A percentile compares a stretch with the other conserved stretches of the same genome.
Conservation (phyloP, 805 yeast genomes). For the Cyberlindnera amylophila region DNA sequence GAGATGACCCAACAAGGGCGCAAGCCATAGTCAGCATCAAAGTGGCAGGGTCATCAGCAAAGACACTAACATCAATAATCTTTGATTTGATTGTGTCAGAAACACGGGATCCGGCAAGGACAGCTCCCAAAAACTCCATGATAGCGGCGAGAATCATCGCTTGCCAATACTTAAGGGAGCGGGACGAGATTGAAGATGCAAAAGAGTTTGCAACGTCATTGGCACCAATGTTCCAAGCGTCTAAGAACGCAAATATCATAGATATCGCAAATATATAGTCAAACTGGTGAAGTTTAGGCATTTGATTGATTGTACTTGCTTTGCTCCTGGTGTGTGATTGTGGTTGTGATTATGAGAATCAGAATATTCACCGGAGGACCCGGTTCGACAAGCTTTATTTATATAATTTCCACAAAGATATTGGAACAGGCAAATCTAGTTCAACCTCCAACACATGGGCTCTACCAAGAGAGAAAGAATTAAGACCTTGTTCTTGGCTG, state of each 20-base stretch:
- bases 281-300: constrained; percentile 35
- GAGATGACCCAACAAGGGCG: constrained; percentile 70
- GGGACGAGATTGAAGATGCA: constrained; percentile 71
- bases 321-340: background rate
- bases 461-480: too few relatives aligned
- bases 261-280: constrained; percentile 69
- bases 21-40: constrained; percentile 72
- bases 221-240: constrained; percentile 79
- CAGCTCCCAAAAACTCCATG: constrained; percentile 74
- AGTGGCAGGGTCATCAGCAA: constrained; percentile 57
- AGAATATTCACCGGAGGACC: too few relatives aligned
- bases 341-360: background rate
- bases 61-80: constrained; percentile 51
- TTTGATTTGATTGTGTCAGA: constrained; percentile 67
- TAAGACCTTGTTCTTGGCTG: too few relatives aligned
- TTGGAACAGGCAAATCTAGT: too few relatives aligned
- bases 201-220: constrained; percentile 81
- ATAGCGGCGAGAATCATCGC: constrained; percentile 70
- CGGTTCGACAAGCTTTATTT: too few relatives aligned
- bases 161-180: constrained; percentile 67
- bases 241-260: constrained; percentile 68
- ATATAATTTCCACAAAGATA: too few relatives aligned
- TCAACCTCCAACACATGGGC: too few relatives aligned
- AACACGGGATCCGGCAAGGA: constrained; percentile 68
- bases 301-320: too few relatives aligned